Conservation (phyloP, 345 rosid species). For the Kandelia obovata region DNA sequence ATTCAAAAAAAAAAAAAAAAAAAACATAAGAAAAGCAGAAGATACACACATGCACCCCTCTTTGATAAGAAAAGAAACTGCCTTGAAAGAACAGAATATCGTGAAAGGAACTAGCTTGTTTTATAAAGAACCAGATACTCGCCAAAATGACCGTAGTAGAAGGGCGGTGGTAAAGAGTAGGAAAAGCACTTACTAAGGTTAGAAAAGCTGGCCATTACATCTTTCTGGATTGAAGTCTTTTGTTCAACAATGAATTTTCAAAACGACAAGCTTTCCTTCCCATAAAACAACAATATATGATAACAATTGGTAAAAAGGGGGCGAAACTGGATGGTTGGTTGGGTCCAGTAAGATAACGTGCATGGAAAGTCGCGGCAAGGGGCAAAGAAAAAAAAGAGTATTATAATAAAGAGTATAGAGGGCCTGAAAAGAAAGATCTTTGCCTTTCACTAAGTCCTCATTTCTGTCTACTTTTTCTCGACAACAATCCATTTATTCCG, state of each 20-base stretch:
- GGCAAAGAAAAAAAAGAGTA: background rate
- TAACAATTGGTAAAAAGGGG: too few species aligned
- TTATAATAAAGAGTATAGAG: too few species aligned
- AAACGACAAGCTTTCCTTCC: too few species aligned
- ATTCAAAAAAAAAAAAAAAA: too few species aligned
- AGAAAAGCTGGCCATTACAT: too few species aligned
- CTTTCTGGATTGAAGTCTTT: too few species aligned
- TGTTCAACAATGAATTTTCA: background rate
- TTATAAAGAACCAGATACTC: constrained; percentile 31
- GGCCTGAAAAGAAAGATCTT: background rate
- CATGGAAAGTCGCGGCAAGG: constrained; percentile 8
- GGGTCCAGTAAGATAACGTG: constrained; percentile 22
- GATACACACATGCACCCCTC: background rate
- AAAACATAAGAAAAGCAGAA: background rate
- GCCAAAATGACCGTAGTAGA: background rate
- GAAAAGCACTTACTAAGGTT: background rate
- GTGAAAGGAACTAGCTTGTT: constrained; percentile 15
- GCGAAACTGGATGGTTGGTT: constrained; percentile 1
- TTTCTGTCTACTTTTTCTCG: constrained; percentile 5
- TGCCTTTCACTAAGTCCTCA: too few species aligned
- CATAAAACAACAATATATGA: too few species aligned
- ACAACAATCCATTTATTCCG: constrained; percentile 27
- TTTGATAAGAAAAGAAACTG: background rate
- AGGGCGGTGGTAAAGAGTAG: too few species aligned
- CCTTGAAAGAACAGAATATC: constrained; percentile 12